phyloP scores from a whole-genome alignment of 352 stramenopile species.

The Nothophytophthora sp. region DNA sequence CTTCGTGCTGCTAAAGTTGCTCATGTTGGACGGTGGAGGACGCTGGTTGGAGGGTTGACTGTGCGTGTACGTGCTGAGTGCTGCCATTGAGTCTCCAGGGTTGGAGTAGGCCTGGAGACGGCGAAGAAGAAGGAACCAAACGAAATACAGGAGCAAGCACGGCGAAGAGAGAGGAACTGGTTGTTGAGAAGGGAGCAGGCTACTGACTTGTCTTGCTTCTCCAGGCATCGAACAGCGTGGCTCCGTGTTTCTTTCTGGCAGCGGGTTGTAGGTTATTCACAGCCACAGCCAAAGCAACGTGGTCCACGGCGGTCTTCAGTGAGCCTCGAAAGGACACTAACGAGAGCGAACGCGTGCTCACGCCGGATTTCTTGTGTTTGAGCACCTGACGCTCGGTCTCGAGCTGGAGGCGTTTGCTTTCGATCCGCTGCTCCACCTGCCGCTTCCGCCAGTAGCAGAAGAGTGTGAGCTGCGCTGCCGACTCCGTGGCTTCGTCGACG shows the following conservation, averaged over 20 bases:
- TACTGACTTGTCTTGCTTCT: conserved; percentile 22
- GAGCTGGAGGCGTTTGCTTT: conserved; percentile 32
- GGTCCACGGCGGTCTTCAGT: conserved; percentile 21
- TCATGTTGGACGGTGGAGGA: conserved; percentile 5
- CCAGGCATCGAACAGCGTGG: conserved; percentile 4
- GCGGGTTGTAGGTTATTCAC: background rate
- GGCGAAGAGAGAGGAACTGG: too few species aligned
- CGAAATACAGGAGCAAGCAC: too few species aligned
- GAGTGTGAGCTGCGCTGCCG: conserved; percentile 52
- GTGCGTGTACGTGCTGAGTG: conserved; percentile 1
- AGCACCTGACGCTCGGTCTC: conserved; percentile 29
- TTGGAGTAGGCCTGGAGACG: background rate
- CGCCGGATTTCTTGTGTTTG: conserved; percentile 23
- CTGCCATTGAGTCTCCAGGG: too few species aligned
- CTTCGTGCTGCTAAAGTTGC: conserved; percentile 65
- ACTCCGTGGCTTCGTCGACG: conserved; percentile 49
- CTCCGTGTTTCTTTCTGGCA: conserved; percentile 3
- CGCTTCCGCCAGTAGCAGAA: conserved; percentile 54
- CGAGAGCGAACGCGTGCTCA: conserved; percentile 2
- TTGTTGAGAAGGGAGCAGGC: conserved; percentile 12
- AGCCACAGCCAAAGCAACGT: background rate
- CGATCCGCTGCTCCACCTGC: conserved; percentile 40
- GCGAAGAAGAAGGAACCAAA: conserved; percentile 1
- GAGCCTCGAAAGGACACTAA: conserved; percentile 14
- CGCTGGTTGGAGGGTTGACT: too few species aligned